Evolutionary conservation across 192 early-diverging fungal species (phyloP).

Genomic region (Lobosporangium transversale): DNA sequence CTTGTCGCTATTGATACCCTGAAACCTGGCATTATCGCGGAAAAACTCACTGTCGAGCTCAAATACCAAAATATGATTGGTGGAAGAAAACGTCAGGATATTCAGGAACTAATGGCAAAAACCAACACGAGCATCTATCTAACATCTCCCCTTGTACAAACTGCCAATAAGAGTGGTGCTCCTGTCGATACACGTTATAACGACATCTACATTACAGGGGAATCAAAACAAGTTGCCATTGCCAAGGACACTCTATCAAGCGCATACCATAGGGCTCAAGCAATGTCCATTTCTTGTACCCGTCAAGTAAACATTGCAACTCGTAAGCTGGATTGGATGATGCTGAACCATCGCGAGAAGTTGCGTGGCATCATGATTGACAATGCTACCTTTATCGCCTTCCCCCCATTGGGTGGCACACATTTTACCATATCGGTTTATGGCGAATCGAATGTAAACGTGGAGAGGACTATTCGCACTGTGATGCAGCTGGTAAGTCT

Average conservation of each 20-base stretch:
- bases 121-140: conserved; percentile 79
- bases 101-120: conserved; percentile 76
- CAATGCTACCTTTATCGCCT: conserved; percentile 72
- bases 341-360: conserved; percentile 68
- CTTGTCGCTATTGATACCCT: conserved; percentile 46
- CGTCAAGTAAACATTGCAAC: conserved; percentile 51
- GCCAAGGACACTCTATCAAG: conserved; percentile 63
- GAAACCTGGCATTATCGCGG: conserved; percentile 28
- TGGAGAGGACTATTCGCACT: conserved; percentile 75
- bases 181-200: conserved; percentile 55
- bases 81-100: conserved; percentile 67
- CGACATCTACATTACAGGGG: conserved; percentile 75
- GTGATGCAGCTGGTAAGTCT: conserved; percentile 73
- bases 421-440: conserved; percentile 64
- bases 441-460: conserved; percentile 75
- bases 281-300: conserved; percentile 18
- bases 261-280: conserved; percentile 55
- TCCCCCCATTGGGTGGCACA: conserved; percentile 69
- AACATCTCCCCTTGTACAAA: conserved; percentile 66
- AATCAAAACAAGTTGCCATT: conserved; percentile 57
- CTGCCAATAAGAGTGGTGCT: conserved; percentile 30
- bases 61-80: conserved; percentile 77
- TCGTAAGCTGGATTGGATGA: conserved; percentile 85
- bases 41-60: conserved; percentile 33
- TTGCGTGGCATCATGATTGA: conserved; percentile 78